phyloP scores from a whole-genome alignment of 1,139 yeast genomes.

The Protomyces gravidus region DNA sequence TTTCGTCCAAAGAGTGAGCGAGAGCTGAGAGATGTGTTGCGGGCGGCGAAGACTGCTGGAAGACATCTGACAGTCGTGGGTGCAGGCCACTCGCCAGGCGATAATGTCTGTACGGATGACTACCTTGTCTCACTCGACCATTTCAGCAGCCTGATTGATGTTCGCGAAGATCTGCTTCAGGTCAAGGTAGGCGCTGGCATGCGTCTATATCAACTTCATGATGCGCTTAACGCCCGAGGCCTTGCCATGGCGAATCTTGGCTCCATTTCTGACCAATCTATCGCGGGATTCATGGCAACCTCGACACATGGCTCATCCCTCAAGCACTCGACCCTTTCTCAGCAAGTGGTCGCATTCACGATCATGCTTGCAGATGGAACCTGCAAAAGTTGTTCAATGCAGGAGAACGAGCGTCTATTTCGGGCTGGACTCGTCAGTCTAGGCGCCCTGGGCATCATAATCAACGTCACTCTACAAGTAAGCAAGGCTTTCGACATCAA shows the following conservation, averaged over 20 bases:
- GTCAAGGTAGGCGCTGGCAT: constrained; percentile 92
- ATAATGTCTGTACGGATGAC: constrained; percentile 77
- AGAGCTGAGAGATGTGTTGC: constrained; percentile 47
- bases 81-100: constrained; percentile 93
- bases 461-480: constrained; percentile 78
- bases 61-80: constrained; percentile 84
- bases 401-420: constrained; percentile 64
- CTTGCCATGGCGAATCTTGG: constrained; percentile 89
- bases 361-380: constrained; percentile 71
- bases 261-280: constrained; percentile 86
- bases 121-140: constrained; percentile 88
- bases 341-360: constrained; percentile 74
- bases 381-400: constrained; percentile 62
- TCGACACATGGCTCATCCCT: constrained; percentile 97
- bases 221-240: constrained; percentile 56
- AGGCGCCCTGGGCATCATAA: constrained; percentile 88
- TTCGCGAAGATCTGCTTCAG: constrained; percentile 49
- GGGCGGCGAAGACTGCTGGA: constrained; percentile 55
- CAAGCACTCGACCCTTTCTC: constrained; percentile 83
- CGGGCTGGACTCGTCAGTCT: constrained; percentile 79
- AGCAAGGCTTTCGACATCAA: constrained; percentile 79
- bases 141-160: constrained; percentile 54
- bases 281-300: constrained; percentile 91
- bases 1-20: constrained; percentile 28
- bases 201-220: constrained; percentile 72